Base-by-base conservation (phyloP, 2,329 filamentous ascomycete genomes). In the Lithohypha guttulata region DNA sequence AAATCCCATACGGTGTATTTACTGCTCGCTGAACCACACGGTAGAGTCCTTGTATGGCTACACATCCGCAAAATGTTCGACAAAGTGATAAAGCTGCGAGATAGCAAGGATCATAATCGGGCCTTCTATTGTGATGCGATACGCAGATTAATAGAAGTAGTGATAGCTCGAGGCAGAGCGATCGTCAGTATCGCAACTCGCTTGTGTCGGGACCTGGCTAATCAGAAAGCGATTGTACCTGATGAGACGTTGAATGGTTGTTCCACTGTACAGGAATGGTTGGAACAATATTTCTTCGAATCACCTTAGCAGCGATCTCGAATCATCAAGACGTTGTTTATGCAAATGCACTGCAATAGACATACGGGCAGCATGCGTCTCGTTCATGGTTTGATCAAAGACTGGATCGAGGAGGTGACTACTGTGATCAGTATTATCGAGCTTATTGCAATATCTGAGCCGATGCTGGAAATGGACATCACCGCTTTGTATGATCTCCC, bases 1-100 rank as follows among this genome's bases (percentile, higher is more conserved):
- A 25, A 26, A 17, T 5, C 3, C 13, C 33, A 21, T 15, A 17
- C 4, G 13, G 17, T 15, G 33, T 23, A n/a, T 10, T 17, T 14
- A 9, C 11, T 25, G 9, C 33, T 35, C 8, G 33, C 33, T 15
- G 33, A 9, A 14, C 21, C 33, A 14, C 33, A 35, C n/a, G 33
- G 19, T 13, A 20, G 33, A 3, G 21, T 26, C 15, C 9, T 26
- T 11, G 8, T 9, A 10, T 35, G 33, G 22, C 8, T 14, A 17
- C n/a, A 27, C 20, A 25, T 6, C 21, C 25, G n/a, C 10, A 11
- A 21, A 19, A 4, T 8, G 8, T 20, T 23, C 15, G 17, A 6
- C 17, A 14, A 23, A 23, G 15, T 10, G 33, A 13, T 11, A 25
- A 3, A 25, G 11, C 13, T n/a, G n/a, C n/a, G n/a, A n/a, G n/a